phyloP scores from a whole-genome alignment of 2,329 filamentous ascomycete genomes.

The Microcera coccophila region DNA sequence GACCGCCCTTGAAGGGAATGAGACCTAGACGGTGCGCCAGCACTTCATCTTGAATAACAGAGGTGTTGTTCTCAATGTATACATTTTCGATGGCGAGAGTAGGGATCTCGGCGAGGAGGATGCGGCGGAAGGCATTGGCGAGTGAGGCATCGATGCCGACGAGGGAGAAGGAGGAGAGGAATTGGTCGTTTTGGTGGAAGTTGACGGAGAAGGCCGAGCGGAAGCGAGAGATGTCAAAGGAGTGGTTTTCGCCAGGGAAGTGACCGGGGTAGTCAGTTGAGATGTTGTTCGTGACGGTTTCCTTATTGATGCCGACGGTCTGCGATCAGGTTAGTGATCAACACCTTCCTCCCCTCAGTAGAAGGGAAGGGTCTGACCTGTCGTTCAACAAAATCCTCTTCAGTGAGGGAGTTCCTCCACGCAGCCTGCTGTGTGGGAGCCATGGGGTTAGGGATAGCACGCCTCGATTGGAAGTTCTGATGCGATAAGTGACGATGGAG shows the following conservation, averaged over 20 bases:
- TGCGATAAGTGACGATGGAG: background rate
- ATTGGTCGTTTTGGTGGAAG: constrained; percentile 78
- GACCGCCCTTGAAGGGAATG: constrained; percentile 79
- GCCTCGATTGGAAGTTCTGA: background rate
- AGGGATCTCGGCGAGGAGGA: constrained; percentile 89
- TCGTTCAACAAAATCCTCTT: constrained; percentile 58
- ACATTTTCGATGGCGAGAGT: constrained; percentile 92
- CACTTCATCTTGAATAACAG: constrained; percentile 96
- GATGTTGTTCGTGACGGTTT: constrained; percentile 84
- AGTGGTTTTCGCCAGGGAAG: constrained; percentile 81
- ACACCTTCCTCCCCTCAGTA: too few relatives aligned
- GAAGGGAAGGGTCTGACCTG: constrained; percentile 44
- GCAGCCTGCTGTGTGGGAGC: constrained; percentile 31
- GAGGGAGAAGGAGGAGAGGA: constrained; percentile 83
- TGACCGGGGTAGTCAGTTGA: constrained; percentile 92
- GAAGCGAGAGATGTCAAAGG: constrained; percentile 74
- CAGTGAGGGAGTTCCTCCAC: constrained; percentile 39
- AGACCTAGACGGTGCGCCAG: constrained; percentile 85
- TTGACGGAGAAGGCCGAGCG: constrained; percentile 65
- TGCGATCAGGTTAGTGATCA: constrained; percentile 35
- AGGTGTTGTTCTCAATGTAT: constrained; percentile 94
- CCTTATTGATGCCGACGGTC: constrained; percentile 82
- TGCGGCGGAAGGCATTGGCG: constrained; percentile 95
- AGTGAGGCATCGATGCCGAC: constrained; percentile 88
- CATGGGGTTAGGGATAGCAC: constrained; percentile 23